Evolutionary conservation across 345 rosid species (phyloP).

Genomic region (Viola odorata): DNA sequence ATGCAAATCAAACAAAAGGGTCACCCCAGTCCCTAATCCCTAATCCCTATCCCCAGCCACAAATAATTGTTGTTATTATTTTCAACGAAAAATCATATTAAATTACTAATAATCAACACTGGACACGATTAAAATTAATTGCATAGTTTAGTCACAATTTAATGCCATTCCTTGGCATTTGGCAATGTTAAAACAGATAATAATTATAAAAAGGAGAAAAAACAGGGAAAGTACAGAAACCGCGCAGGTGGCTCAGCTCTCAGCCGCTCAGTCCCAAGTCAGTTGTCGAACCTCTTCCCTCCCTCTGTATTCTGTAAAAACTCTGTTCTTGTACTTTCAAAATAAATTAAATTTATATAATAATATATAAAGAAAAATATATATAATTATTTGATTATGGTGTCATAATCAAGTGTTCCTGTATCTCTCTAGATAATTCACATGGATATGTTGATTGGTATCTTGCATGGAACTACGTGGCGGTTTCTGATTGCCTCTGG

Average conservation of each 20-base stretch:
- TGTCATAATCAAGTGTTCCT: constrained; percentile 6
- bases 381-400: not conserved
- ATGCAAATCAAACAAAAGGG: too few relatives aligned
- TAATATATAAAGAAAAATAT: not conserved
- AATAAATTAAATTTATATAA: too few relatives aligned
- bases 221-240: constrained; percentile 11
- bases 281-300: constrained; percentile 3
- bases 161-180: too few relatives aligned
- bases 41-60: too few relatives aligned
- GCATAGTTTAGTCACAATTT: too few relatives aligned
- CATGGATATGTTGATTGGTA: not conserved
- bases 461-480: not conserved
- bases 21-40: too few relatives aligned
- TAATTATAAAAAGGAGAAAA: not conserved
- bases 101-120: too few relatives aligned
- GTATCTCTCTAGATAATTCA: not conserved
- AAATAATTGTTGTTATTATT: too few relatives aligned
- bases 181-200: not conserved
- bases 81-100: too few relatives aligned
- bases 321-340: constrained; percentile 13
- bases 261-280: not conserved
- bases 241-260: constrained; percentile 5
- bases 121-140: too few relatives aligned
- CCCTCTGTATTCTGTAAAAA: not conserved
- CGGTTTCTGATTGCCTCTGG: not conserved